Evolutionary conservation across 2,329 filamentous ascomycete species (phyloP).

Genomic region (Monilinia laxa): DNA sequence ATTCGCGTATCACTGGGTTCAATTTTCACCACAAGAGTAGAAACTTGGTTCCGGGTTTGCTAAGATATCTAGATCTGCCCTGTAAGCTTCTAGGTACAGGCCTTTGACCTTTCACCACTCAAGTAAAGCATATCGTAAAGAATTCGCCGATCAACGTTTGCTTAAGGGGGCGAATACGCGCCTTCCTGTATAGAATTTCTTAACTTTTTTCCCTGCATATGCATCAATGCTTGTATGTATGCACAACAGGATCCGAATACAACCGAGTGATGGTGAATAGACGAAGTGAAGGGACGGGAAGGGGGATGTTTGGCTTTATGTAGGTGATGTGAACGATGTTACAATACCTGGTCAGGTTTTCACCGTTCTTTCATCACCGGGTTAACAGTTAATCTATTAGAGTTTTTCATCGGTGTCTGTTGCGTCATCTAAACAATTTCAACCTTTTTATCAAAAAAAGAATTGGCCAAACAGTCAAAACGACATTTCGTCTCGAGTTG

Average conservation of each 20-base stretch:
- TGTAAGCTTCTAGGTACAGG: too few species aligned
- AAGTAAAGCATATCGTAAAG: not conserved
- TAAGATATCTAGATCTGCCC: too few species aligned
- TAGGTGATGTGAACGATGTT: not conserved
- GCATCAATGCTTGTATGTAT: not conserved
- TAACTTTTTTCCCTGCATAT: constrained; percentile 3
- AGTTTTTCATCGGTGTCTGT: not conserved
- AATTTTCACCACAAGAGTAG: too few species aligned
- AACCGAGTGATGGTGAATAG: not conserved
- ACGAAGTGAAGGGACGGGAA: not conserved
- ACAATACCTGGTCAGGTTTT: not conserved
- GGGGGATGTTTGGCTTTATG: not conserved
- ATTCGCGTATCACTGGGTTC: too few species aligned
- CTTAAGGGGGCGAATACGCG: not conserved
- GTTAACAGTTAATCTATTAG: constrained; percentile 1
- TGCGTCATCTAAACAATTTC: constrained; percentile 1
- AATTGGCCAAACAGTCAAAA: not conserved
- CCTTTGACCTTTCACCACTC: too few species aligned
- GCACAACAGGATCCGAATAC: not conserved
- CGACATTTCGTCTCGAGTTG: not conserved
- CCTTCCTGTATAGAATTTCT: not conserved
- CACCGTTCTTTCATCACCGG: not conserved
- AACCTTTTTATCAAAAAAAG: not conserved
- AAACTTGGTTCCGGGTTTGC: too few species aligned
- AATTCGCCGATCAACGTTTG: not conserved